Base-by-base conservation (phyloP, 352 stramenopile genomes). In the Pythium dissimile region DNA sequence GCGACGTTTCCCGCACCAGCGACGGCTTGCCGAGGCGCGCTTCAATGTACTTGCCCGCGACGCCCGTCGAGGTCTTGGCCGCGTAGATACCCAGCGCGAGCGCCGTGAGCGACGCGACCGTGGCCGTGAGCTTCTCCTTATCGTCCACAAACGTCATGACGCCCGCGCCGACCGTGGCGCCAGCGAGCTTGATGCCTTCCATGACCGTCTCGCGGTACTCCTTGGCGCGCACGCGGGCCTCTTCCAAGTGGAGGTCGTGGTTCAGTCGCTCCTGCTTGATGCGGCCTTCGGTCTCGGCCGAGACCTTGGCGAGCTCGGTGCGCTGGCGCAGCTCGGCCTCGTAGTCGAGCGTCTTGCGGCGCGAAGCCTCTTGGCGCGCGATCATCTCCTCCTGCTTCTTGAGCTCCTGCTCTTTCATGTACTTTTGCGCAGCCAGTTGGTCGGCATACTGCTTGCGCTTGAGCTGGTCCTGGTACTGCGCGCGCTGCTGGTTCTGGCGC, bases 301-400 rank as follows among this genome's bases (percentile, higher is more conserved):
- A 79, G 12, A 98, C 96, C 65, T 97, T 98, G 60, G 94, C 92
- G 26, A 99, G 68, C 71, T 99, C 96, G 1, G 95, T 98, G 69
- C 95, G 86, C 59, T 95, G 88, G 38, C 94, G 82, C 54, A 98
- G 73, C 67, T 98, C 91, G 23, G 95, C 94, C 75, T 99, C 97
- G 66, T 99, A 97, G 70, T 99, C 95, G 39, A 98, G 84, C 18
- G 96, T 99, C 78, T 99, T 98, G 45, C 96, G 89, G 64, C 96
- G 80, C 69, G 98, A 97, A 18, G 89, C 84, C 79, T 99, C 96
- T 67, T 98, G 94, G 44, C 94, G 84, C 55, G 86, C 83, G 4
- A 98, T 84, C 73, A 98, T 98, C 80, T 99, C 96, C 78, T 99
- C 97, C 77, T 99, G 94, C 71, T 98, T 99, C 80, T 98, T 97